A percentile compares a stretch with the other conserved stretches of the same genome.
phyloP scores from a whole-genome alignment of 495 filamentous ascomycete species.

The Pyrenopolyporus hunteri region DNA sequence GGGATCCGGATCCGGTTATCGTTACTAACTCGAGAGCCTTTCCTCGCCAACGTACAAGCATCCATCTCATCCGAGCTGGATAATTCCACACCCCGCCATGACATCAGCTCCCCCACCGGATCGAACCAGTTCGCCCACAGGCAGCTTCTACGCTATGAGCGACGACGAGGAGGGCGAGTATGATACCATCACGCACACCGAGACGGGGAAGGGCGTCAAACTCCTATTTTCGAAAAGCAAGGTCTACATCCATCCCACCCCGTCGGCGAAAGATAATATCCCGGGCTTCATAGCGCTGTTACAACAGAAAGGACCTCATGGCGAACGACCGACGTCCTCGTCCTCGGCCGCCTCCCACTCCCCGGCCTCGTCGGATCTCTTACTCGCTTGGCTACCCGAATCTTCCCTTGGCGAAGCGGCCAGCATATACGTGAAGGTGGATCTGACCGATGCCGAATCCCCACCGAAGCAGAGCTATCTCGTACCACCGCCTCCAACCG shows the following conservation, averaged over 20 bases:
- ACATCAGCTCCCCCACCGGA: constrained; percentile 41
- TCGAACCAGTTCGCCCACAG: constrained; percentile 70
- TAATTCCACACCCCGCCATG: constrained; percentile 38
- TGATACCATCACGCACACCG: constrained; percentile 88
- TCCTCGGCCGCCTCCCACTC: constrained; percentile 52
- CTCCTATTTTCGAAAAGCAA: constrained; percentile 98
- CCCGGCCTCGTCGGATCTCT: constrained; percentile 66
- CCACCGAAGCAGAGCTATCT: constrained; percentile 87
- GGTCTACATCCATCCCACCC: constrained; percentile 96
- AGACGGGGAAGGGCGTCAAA: constrained; percentile 84
- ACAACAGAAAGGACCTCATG: constrained; percentile 75
- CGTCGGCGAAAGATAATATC: constrained; percentile 94
- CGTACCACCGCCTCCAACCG: constrained; percentile 86
- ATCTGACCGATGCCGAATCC: constrained; percentile 78
- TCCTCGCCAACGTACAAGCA: constrained; percentile 12
- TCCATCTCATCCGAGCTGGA: constrained; percentile 31
- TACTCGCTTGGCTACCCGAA: constrained; percentile 94
- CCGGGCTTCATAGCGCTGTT: constrained; percentile 93
- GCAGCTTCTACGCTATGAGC: constrained; percentile 94
- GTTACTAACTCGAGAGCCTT: constrained; percentile 7
- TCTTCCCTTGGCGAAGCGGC: constrained; percentile 84
- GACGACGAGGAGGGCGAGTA: constrained; percentile 96
- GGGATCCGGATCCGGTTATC: constrained; percentile 10
- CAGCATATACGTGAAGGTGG: constrained; percentile 92
- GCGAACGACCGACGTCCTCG: constrained; percentile 56